phyloP scores from a whole-genome alignment of 495 filamentous ascomycete species.

The Aspergillus sclerotioniger region DNA sequence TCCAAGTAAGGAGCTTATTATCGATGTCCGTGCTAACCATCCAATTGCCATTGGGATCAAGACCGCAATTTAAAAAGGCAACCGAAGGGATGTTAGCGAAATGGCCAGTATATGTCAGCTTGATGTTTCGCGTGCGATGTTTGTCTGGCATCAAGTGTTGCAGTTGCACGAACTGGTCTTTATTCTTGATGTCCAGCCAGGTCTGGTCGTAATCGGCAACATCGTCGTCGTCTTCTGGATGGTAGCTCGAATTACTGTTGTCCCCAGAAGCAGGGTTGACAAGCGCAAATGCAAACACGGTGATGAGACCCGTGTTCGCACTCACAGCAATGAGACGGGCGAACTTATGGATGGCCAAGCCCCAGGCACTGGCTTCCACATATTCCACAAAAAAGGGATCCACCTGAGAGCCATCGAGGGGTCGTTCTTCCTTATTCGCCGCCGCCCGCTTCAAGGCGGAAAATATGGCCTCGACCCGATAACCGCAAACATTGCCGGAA shows the following conservation, averaged over 20 bases:
- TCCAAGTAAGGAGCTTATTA: constrained; percentile 63
- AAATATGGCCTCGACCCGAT: constrained; percentile 61
- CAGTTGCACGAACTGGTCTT: constrained; percentile 27
- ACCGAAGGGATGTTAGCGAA: constrained; percentile 74
- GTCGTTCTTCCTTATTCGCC: constrained; percentile 22
- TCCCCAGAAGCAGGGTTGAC: constrained; percentile 29
- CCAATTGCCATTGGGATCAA: constrained; percentile 62
- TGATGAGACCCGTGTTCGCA: constrained; percentile 66
- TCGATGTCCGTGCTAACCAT: constrained; percentile 73
- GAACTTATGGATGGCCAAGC: constrained; percentile 77
- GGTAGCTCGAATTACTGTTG: constrained; percentile 19
- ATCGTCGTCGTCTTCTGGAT: constrained; percentile 22
- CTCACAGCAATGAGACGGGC: constrained; percentile 78
- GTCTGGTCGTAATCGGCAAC: constrained; percentile 31
- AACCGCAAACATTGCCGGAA: constrained; percentile 85
- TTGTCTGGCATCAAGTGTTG: constrained; percentile 30
- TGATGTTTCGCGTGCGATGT: constrained; percentile 39
- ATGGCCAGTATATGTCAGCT: constrained; percentile 45
- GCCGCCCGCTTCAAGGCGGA: constrained; percentile 39
- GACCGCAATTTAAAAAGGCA: constrained; percentile 64
- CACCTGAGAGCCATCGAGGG: constrained; percentile 30
- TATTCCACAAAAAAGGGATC: constrained; percentile 69
- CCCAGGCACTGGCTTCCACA: constrained; percentile 82
- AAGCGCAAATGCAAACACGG: constrained; percentile 73
- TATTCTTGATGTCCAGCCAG: constrained; percentile 35